phyloP scores from a whole-genome alignment of 345 rosid species.

The Acer saccharum region DNA sequence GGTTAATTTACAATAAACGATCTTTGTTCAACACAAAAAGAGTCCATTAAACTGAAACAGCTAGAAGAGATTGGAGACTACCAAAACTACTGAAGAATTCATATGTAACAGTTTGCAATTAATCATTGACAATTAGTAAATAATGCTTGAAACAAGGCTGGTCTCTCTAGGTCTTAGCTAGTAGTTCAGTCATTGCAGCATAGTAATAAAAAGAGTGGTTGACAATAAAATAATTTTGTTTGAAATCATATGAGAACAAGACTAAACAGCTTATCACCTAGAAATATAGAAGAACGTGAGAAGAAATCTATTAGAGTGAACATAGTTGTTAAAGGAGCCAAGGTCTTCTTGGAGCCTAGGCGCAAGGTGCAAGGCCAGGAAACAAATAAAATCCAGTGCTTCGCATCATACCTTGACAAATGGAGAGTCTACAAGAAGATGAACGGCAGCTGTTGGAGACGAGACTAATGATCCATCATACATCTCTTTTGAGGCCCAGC shows the following conservation, averaged over 20 bases:
- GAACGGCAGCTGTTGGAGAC: constrained; percentile 67
- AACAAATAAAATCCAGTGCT: too few relatives aligned
- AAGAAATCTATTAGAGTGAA: not conserved
- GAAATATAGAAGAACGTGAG: not conserved
- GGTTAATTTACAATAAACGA: too few relatives aligned
- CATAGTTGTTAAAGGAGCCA: too few relatives aligned
- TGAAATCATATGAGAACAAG: not conserved
- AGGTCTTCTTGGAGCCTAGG: too few relatives aligned
- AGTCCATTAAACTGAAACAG: not conserved
- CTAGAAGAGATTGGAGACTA: not conserved
- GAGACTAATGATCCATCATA: constrained; percentile 81
- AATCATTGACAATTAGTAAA: not conserved
- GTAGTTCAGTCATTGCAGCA: not conserved
- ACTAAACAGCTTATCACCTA: not conserved
- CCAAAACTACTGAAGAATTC: not conserved
- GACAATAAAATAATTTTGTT: not conserved
- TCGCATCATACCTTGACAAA: constrained; percentile 75
- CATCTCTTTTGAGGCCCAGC: constrained; percentile 99
- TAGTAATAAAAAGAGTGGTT: not conserved
- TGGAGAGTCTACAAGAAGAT: constrained; percentile 88
- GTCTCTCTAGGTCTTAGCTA: not conserved
- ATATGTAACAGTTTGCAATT: not conserved
- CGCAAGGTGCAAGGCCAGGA: too few relatives aligned
- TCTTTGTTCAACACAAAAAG: not conserved
- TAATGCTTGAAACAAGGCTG: not conserved